These are phyloP conservation scores for Xerocomus spinulosus DNA, from an alignment of 768 basidiomycete genomes.

Conservation along the genomic window DNA sequence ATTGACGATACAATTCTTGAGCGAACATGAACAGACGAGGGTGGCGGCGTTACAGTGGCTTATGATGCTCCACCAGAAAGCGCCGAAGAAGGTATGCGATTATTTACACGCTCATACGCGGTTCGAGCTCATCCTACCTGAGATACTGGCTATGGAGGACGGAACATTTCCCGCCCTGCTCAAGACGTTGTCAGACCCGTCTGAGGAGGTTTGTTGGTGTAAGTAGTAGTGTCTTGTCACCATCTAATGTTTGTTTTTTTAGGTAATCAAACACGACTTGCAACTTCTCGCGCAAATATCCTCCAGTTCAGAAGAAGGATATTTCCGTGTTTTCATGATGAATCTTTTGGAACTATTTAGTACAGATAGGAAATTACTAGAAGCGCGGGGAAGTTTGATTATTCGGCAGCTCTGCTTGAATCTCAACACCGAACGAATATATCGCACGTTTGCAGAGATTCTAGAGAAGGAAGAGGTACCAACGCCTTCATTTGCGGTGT, in stretches of 20 bases:
- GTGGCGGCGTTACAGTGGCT: slow-evolving; percentile 97
- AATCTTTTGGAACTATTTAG: slow-evolving; percentile 93
- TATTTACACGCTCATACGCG: neutral
- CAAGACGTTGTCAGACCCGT: slow-evolving; percentile 93
- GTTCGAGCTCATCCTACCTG: neutral
- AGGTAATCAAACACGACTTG: slow-evolving; percentile 95
- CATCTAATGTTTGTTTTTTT: slow-evolving; percentile 4
- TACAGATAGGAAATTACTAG: slow-evolving; percentile 85
- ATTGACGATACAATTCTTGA: slow-evolving; percentile 88
- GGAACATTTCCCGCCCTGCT: slow-evolving; percentile 94
- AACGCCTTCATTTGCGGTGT: neutral
- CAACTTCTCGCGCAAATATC: slow-evolving; percentile 97
- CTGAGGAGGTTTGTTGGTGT: slow-evolving; percentile 68
- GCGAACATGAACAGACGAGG: slow-evolving; percentile 94
- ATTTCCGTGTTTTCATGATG: slow-evolving; percentile 94
- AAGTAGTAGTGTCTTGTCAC: neutral
- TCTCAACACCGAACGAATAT: slow-evolving; percentile 93
- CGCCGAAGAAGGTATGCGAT: slow-evolving; percentile 77
- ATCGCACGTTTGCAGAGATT: slow-evolving; percentile 93
- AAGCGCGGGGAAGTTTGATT: slow-evolving; percentile 90
- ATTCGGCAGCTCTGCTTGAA: slow-evolving; percentile 92
- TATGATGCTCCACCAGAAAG: slow-evolving; percentile 97
- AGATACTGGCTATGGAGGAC: slow-evolving; percentile 96
- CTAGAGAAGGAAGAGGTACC: slow-evolving; percentile 93
- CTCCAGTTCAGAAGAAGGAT: slow-evolving; percentile 89